Percentiles rank a stretch among this genome's conserved stretches.
Conservation (phyloP, 441 rosid genomes). For the Macaranga tanarius region DNA sequence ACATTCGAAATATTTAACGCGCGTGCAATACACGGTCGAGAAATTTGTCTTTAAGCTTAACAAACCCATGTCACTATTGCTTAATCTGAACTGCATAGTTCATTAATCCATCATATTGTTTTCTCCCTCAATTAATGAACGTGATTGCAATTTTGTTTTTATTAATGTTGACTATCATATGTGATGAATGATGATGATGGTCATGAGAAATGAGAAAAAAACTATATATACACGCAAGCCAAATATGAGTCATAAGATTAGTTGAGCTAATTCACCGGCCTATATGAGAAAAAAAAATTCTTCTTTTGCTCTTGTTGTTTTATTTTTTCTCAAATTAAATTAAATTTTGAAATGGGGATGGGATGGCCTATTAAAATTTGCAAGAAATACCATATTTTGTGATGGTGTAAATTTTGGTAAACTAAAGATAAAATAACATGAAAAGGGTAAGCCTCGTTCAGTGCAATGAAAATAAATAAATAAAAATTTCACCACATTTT, state of each 20-base stretch:
- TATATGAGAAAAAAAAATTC: not conserved
- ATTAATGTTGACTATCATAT: not conserved
- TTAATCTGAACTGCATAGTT: not conserved
- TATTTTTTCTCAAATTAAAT: not conserved
- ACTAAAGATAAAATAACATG: conserved; percentile 15
- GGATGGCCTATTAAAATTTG: not conserved
- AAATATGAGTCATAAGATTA: conserved; percentile 29
- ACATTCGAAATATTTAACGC: not conserved
- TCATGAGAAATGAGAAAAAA: not conserved
- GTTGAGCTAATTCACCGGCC: conserved; percentile 51
- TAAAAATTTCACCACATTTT: conserved; percentile 10
- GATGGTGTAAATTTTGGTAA: conserved; percentile 12
- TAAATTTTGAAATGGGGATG: not conserved
- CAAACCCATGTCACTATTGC: conserved; percentile 14
- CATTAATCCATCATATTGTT: not conserved
- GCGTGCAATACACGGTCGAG: not conserved
- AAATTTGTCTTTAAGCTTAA: conserved; percentile 6
- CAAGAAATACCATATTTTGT: conserved; percentile 2
- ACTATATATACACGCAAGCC: conserved; percentile 6
- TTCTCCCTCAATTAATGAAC: not conserved
- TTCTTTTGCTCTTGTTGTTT: no score
- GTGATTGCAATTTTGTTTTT: not conserved
- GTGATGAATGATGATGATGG: conserved; percentile 12
- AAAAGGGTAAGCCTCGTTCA: conserved; percentile 37
- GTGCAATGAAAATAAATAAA: not conserved